Evolutionary conservation across 2,329 filamentous ascomycete genomes (phyloP), one percentile per base, ranked within the genome.

Genomic region (Colletotrichum viniferum): DNA sequence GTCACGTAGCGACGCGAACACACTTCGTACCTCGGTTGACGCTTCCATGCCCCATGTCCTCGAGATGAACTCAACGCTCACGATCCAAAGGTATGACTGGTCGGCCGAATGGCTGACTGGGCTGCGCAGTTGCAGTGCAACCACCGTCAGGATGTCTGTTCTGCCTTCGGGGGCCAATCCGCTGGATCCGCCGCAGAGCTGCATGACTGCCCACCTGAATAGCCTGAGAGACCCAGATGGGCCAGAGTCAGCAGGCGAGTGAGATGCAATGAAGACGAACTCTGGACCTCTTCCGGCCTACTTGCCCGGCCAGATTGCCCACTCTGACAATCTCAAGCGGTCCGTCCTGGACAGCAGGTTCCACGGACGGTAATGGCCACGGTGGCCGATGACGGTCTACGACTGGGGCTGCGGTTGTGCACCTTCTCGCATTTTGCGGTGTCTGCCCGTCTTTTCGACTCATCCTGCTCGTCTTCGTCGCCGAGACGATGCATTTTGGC

Each of bases 131-230:
- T 64, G 64, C 69, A 75, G 56, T 61, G 63, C 60, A 43, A 73
- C 69, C 63, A 52, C 48, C 36, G 62, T 58, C 55, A 58, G 43
- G 43, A 58, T 58, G 55, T 58, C 21, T 58, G 48, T 71, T 30
- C 24, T 68, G 65, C 58, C 73, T 38, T 64, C 69, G 63, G 69
- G 58, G 62, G 58, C 58, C 70, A 64, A 48, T 64, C 28, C 63
- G 64, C 56, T 73, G 70, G 69, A 64, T 76, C 69, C 73, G 69
- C 73, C 64, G 73, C 58, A 68, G 26, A 69, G 63, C 43, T 75
- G 73, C 73, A 75, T 64, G 36, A 48, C 55, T 34, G 69, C 69
- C 69, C 69, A 76, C 69, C 73, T 48, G 43, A 76, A 69, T 60
- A 68, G 69, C 73, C 69, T 68, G 73, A 73, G 73, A 60, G 69